Base-by-base conservation (phyloP, 768 basidiomycete species). In the Russula griseocarnosa region DNA sequence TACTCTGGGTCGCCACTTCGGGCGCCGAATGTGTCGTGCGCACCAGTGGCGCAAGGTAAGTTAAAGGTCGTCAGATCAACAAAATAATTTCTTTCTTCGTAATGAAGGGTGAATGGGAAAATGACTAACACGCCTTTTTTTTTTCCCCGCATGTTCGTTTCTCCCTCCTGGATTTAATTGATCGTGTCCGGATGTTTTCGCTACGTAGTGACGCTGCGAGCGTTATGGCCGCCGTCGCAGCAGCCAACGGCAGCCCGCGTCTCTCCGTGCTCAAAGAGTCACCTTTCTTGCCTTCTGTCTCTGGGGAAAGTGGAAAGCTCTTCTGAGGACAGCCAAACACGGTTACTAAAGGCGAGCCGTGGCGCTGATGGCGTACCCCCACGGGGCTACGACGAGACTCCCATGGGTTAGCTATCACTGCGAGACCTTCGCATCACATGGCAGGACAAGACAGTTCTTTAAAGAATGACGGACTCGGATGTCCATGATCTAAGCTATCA, bases 1-100 rank as follows among this genome's bases (percentile, higher is more conserved):
- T 89, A 11, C 73, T 90, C 20, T 84, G 82, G 79, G 68, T 85
- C 10, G 71, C 77, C 9, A 73, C 76, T 3, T 73, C 77, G 9
- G 80, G 80, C 1, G 66, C 66, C 3, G 75, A 78, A 56, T 75
- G 72, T 40, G 75, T 83, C 11, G 65, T 83, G 32, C 78, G 83
- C 46, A 68, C 78, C 10, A 70, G 9, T 30, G 26, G 74, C 4
- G 70, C 75, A 67, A 74, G 70, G 83, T 84, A 63, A 62, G 76
- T 69, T 30, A 2, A n/a, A 44, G 7, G 13, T 34, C 34, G 34
- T 32, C 32, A 32, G 7, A 32, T 36, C 36, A 36, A 36, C 1
- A 36, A 36, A 0, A 14, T 5, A 16, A 1, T 10, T 16, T 10
- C 5, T 10, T 16, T 10, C 16, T 38, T 38, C 16, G 14, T 14